Conservation (phyloP, 345 rosid genomes). For the Pugionium cornutum region DNA sequence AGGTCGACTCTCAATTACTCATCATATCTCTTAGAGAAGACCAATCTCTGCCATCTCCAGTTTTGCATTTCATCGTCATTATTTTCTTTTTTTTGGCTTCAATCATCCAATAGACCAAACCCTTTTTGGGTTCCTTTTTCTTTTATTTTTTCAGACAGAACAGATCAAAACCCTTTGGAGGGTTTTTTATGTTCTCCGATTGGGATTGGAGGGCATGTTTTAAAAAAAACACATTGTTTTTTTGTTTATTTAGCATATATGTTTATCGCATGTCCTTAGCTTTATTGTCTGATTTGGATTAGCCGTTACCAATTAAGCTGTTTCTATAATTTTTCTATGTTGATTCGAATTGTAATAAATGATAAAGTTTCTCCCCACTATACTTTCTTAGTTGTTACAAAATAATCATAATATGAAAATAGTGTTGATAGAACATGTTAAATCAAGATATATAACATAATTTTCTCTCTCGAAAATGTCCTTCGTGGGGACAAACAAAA, state of each 20-base stretch:
- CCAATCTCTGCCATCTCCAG: slow-evolving; percentile 39
- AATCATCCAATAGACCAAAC: slow-evolving; percentile 27
- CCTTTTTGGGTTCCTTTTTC: slow-evolving; percentile 7
- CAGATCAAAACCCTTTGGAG: slow-evolving; percentile 8
- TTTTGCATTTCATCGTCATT: slow-evolving; percentile 32
- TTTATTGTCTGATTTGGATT: neutral
- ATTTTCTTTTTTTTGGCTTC: neutral
- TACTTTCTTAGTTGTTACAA: too few relatives aligned
- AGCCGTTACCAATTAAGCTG: neutral
- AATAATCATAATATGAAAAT: too few relatives aligned
- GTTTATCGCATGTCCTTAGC: neutral
- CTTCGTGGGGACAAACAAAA: too few relatives aligned
- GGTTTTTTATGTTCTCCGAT: slow-evolving; percentile 24
- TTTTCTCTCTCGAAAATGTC: too few relatives aligned
- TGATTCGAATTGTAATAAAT: slow-evolving; percentile 8
- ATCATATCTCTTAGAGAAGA: slow-evolving; percentile 32
- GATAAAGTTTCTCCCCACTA: neutral
- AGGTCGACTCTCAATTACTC: slow-evolving; percentile 35
- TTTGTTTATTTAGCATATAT: neutral
- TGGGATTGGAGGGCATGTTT: slow-evolving; percentile 30
- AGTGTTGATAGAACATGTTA: too few relatives aligned
- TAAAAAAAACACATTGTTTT: slow-evolving; percentile 24
- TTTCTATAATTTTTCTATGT: slow-evolving; percentile 2
- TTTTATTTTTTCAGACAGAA: slow-evolving; percentile 21
- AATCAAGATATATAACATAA: too few relatives aligned